Evolutionary conservation across 2,329 filamentous ascomycete genomes (phyloP), one percentile per base, ranked within the genome.

Genomic region (Epichloe festucae): DNA sequence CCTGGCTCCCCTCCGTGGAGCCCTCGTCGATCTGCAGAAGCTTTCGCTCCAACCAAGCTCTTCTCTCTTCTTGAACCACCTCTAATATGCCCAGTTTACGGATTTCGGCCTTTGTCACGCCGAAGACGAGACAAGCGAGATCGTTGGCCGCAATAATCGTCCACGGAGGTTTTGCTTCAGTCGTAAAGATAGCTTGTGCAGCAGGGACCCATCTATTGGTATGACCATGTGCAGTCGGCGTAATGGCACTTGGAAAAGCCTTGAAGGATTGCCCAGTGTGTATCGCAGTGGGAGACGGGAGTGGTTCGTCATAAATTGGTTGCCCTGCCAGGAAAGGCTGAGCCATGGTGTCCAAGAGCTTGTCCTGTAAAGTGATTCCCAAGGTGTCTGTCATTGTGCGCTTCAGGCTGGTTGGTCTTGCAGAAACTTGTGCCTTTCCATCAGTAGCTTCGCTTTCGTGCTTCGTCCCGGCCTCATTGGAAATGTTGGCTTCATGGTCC

Each of bases 81-180:
- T 97, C 90, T 53, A 98, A 70, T 52, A 98, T 97, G 46, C 93
- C 91, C 73, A 97, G 82, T 64, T 89, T 96, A 51, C 89, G 82
- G 23, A 98, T 87, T 67, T 98, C 93, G 4, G 88, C 87, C 63
- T 89, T 88, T n/a, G 90, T 95, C 10, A 98, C 89, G n/a, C 93
- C 93, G 70, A 97, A 98, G n/a, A 97, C 85, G 43, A 98, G 75
- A 67, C 93, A 98, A 17, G 93, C 93, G 47, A 98, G 75, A 65
- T 98, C 93, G 64, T 98, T 98, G 48, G 93, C 93, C 3, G 93
- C 88, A 50, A 96, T 79, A 54, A 98, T 96, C 1, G 91, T 98
- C 87, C 89, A 98, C 3, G 91, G 93, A 8, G 88, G 79, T 56
- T 85, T 82, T 14, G 87, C 78, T 67, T 95, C 88, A n/a, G 93